Base-by-base conservation (phyloP, 2,329 filamentous ascomycete genomes). In the Thielaviopsis ethacetica region DNA sequence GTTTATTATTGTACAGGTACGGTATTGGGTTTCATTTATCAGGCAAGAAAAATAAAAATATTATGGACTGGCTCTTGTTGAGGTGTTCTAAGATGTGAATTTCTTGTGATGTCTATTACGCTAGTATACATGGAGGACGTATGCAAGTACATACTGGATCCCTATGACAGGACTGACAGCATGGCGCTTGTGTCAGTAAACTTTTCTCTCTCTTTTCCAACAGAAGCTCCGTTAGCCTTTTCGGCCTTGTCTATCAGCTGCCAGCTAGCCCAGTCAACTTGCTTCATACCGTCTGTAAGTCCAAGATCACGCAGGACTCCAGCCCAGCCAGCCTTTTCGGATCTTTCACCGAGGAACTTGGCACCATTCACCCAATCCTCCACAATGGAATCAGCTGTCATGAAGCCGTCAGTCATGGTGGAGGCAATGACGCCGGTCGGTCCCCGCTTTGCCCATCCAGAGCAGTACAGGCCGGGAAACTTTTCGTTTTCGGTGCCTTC, bases 401-500 rank as follows among this genome's bases (percentile, higher is more conserved):
- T 79, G 66, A 97, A 98, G 0, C 93, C 91, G 69, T 98, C 93
- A 61, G 86, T 82, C 89, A 98, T 95, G 0, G 93, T 98, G 30
- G 85, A 90, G 1, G 91, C 91, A 68, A 98, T 98, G 3, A 97
- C 91, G 2, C 93, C 93, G 0, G 90, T 96, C 0, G 93, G 91
- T 0, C 93, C 93, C 41, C 86, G 81, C 73, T 97, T 97, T 10
- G 96, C 90, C 93, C 93, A 98, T 0, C 93, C 93, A 17, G 91
- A 87, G 64, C 90, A 95, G 71, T 98, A 98, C 27, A 95, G 71
- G 0, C 91, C 89, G 0, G 84, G 81, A 67, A 63, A 74, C 13
- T 63, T 70, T 65, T 64, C 73, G 66, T 65, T 74, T 21, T 41
- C 19, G 12, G 49, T 22, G 12, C 44, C 55, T n/a, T 38, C 19